Evolutionary conservation across 2,329 filamentous ascomycete genomes (phyloP).

Genomic region (Leptographium galeiforme): DNA sequence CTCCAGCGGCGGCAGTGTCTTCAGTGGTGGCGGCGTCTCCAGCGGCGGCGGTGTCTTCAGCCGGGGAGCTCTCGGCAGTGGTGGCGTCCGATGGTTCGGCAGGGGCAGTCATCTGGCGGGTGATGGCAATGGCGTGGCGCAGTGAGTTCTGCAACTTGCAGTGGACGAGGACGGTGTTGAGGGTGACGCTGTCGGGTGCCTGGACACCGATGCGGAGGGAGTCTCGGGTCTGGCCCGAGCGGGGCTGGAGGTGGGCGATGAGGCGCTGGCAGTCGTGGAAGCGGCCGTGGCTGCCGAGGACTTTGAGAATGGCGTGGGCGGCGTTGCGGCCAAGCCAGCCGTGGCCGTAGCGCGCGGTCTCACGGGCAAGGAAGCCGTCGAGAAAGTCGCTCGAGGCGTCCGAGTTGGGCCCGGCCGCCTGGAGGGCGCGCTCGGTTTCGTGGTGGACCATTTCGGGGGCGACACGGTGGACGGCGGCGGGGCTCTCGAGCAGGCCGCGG

Average conservation of each 20-base stretch:
- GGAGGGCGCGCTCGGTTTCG: conserved; percentile 27
- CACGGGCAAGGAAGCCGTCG: conserved; percentile 24
- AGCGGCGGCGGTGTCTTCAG: neutral
- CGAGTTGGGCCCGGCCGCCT: conserved; percentile 1
- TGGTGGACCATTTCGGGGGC: conserved; percentile 28
- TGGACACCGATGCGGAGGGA: conserved; percentile 1
- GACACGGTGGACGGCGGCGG: conserved; percentile 22
- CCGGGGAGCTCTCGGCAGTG: neutral
- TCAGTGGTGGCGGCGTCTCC: neutral
- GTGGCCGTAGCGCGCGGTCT: conserved; percentile 29
- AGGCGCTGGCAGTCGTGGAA: conserved; percentile 17
- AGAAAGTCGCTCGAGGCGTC: conserved; percentile 9
- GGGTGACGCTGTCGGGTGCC: conserved; percentile 18
- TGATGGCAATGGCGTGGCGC: conserved; percentile 10
- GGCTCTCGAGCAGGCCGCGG: conserved; percentile 27
- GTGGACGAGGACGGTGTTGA: conserved; percentile 21
- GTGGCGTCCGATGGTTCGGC: neutral
- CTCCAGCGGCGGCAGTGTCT: neutral
- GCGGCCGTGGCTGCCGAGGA: conserved; percentile 26
- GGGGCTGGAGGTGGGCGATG: conserved; percentile 17
- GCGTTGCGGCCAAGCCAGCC: conserved; percentile 28
- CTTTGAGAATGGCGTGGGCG: conserved; percentile 25
- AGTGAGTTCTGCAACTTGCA: conserved; percentile 14
- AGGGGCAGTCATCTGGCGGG: conserved; percentile 10
- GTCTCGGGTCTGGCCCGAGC: neutral